These are phyloP conservation scores for Lipomyces chichibuensis DNA, from an alignment of 805 yeast species.

Conservation along the genomic window DNA sequence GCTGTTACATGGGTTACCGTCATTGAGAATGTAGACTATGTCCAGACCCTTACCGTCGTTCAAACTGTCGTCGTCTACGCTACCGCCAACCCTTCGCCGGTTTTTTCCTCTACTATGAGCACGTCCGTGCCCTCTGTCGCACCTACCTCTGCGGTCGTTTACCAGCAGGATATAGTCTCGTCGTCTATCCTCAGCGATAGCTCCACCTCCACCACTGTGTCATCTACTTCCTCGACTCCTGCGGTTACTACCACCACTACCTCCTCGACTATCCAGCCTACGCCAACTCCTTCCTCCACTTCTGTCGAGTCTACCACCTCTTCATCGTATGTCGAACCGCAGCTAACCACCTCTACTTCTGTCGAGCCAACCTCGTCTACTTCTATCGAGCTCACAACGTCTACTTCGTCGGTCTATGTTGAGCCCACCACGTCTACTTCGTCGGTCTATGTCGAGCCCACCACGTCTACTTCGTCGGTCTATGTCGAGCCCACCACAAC, in stretches of 20 bases:
- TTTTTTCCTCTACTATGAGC: neutral
- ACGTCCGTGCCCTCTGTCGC: slow-evolving; percentile 11
- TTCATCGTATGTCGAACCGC: neutral
- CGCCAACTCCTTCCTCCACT: slow-evolving; percentile 16
- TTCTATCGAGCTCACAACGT: slow-evolving; percentile 1
- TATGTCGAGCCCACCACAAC: slow-evolving; percentile 25
- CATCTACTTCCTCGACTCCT: slow-evolving; percentile 13
- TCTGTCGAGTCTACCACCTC: slow-evolving; percentile 23
- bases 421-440: slow-evolving; percentile 14
- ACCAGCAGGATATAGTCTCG: neutral
- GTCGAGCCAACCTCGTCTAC: slow-evolving; percentile 19
- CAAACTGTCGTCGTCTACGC: slow-evolving; percentile 28
- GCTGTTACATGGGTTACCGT: slow-evolving; percentile 31
- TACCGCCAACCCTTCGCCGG: neutral
- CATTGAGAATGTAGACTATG: slow-evolving; percentile 17
- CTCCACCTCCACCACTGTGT: slow-evolving; percentile 4
- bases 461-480: slow-evolving; percentile 6
- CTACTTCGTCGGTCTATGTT: slow-evolving; percentile 8
- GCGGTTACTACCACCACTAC: slow-evolving; percentile 10
- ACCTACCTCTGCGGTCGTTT: slow-evolving; percentile 1
- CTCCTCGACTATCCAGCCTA: slow-evolving; percentile 11
- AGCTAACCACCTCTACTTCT: slow-evolving; percentile 15
- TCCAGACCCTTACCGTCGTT: slow-evolving; percentile 26
- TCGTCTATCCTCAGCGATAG: neutral
- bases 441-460: slow-evolving; percentile 16